Evolutionary conservation across 176 grass and related monocot species (phyloP).

Genomic region (Cenchrus purpureus): DNA sequence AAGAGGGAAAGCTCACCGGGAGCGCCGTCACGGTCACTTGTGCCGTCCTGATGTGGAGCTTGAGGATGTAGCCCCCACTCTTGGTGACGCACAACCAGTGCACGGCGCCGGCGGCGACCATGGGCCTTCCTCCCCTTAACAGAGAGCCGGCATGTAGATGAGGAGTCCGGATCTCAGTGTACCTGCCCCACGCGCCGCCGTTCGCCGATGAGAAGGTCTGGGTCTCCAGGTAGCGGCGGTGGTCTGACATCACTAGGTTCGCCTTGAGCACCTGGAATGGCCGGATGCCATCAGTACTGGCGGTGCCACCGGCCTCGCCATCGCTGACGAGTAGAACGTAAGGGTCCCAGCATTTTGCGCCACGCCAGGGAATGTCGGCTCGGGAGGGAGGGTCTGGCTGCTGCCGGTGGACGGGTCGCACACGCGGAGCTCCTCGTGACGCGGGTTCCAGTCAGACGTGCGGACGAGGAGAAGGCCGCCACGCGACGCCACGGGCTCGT

Average conservation of each 20-base stretch:
- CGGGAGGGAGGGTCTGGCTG: not conserved
- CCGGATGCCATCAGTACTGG: not conserved
- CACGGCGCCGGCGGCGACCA: not conserved
- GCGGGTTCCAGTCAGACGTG: not conserved
- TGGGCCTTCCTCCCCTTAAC: not conserved
- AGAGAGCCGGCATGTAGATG: not conserved
- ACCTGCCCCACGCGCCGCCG: no score
- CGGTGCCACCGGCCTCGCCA: not conserved
- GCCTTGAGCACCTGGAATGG: not conserved
- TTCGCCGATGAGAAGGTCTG: conserved; percentile 11
- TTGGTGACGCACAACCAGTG: not conserved
- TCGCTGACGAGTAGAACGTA: not conserved
- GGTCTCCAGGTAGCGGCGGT: not conserved
- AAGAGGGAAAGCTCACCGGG: not conserved
- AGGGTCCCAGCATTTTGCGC: not conserved
- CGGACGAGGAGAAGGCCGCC: not conserved
- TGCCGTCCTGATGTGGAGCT: not conserved
- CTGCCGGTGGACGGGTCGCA: not conserved
- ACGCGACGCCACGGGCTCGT: not conserved
- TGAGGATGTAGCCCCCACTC: not conserved
- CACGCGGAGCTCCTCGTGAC: not conserved
- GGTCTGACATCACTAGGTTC: not conserved
- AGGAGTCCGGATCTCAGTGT: not conserved
- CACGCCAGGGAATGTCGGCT: not conserved
- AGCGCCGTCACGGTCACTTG: not conserved